Evolutionary conservation across 179 eudicot genomes (phyloP).

Genomic region (Gypsophila paniculata): DNA sequence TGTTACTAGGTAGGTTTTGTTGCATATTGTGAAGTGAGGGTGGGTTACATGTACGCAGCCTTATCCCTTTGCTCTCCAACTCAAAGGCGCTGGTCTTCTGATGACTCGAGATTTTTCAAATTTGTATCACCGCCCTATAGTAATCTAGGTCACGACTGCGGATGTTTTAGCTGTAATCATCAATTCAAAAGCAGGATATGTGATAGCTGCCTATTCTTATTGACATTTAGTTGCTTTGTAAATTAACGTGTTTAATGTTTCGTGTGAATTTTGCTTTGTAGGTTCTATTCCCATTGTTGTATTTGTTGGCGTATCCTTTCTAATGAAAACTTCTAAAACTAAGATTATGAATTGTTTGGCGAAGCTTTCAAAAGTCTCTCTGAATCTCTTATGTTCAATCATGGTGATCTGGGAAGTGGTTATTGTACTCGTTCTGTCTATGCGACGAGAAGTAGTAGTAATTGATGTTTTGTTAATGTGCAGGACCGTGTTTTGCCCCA

Average conservation of each 20-base stretch:
- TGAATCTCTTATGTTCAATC: background rate
- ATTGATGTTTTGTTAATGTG: constrained; percentile 5
- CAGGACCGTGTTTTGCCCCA: constrained; percentile 80
- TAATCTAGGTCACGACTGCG: background rate
- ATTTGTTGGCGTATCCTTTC: background rate
- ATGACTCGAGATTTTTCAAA: too few relatives aligned
- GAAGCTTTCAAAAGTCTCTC: background rate
- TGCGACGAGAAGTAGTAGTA: background rate
- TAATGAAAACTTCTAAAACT: background rate
- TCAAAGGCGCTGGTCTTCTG: too few relatives aligned
- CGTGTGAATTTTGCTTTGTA: background rate
- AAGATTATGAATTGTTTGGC: background rate
- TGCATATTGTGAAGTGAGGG: too few relatives aligned
- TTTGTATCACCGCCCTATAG: background rate
- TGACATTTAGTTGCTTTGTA: background rate
- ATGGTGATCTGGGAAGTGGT: background rate
- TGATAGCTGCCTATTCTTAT: background rate
- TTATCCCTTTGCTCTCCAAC: too few relatives aligned
- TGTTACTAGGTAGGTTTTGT: too few relatives aligned
- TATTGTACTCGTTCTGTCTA: background rate
- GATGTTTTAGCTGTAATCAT: background rate
- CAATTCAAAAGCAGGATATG: background rate
- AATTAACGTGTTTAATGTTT: background rate
- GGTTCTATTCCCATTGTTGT: background rate
- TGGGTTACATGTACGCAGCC: too few relatives aligned